A percentile compares a stretch with the other conserved stretches of the same genome.
These are phyloP conservation scores for Paraconiothyrium brasiliense DNA, from an alignment of 2,329 filamentous ascomycete genomes.

Conservation along the genomic window DNA sequence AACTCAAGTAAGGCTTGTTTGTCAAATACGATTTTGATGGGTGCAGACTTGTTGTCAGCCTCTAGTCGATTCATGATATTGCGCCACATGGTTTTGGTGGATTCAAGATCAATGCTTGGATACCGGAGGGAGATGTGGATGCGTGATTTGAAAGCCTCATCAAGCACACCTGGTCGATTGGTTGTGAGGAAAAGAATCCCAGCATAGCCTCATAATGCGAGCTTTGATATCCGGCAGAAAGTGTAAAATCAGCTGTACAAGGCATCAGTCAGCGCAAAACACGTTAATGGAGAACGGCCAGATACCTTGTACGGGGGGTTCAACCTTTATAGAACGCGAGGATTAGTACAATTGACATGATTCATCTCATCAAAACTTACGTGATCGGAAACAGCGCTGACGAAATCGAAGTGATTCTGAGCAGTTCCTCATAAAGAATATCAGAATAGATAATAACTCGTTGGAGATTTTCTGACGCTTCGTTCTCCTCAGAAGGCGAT, in stretches of 20 bases:
- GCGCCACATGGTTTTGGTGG: conserved; percentile 14
- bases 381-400: no score
- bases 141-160: conserved; percentile 39
- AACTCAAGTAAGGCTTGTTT: conserved; percentile 20
- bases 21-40: conserved; percentile 16
- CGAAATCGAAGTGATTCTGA: no score
- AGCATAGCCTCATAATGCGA: conserved; percentile 27
- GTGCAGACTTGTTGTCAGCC: conserved; percentile 12
- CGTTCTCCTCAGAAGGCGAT: background rate
- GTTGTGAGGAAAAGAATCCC: conserved; percentile 56
- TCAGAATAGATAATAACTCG: conserved; percentile 11
- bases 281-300: no score
- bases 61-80: conserved; percentile 18
- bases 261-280: no score
- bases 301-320: no score
- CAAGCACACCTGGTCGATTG: conserved; percentile 49
- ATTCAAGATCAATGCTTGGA: conserved; percentile 14
- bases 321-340: no score
- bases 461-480: conserved; percentile 5
- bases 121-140: conserved; percentile 16
- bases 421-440: background rate
- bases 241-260: no score
- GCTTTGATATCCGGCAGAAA: no score
- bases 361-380: background rate
- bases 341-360: background rate